Evolutionary conservation across 768 basidiomycete species (phyloP).

Genomic region (Podaxis mareebaensis): DNA sequence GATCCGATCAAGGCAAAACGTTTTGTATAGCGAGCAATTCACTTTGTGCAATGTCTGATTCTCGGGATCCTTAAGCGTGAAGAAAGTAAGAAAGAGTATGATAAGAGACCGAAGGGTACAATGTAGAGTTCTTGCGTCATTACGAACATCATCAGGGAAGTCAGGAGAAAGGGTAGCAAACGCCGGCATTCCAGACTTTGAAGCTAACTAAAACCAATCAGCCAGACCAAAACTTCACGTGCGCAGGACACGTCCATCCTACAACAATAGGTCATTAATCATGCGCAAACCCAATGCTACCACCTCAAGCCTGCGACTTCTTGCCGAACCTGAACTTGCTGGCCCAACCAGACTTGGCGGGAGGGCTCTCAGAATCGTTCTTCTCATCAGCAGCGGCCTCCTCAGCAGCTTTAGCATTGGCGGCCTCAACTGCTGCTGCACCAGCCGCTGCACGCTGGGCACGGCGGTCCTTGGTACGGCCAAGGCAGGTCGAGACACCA

Average conservation of each 20-base stretch:
- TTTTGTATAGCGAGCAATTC: too few species aligned
- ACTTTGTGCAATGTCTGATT: too few species aligned
- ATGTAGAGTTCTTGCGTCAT: not conserved
- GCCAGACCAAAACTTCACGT: not conserved
- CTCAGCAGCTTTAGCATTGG: not conserved
- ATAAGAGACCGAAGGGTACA: too few species aligned
- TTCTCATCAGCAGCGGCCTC: not conserved
- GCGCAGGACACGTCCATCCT: not conserved
- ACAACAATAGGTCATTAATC: not conserved
- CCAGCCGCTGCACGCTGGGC: not conserved
- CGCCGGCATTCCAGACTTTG: not conserved
- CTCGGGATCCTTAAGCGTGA: too few species aligned
- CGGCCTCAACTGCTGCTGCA: not conserved
- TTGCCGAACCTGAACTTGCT: constrained; percentile 12
- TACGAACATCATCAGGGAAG: not conserved
- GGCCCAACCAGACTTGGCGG: not conserved
- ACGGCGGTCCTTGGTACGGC: constrained; percentile 11
- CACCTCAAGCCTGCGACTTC: not conserved
- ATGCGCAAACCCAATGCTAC: too few species aligned
- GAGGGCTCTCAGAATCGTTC: not conserved
- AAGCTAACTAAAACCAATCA: not conserved
- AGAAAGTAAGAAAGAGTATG: too few species aligned
- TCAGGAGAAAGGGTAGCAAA: not conserved
- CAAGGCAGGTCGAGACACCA: constrained; percentile 17
- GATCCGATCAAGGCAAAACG: too few species aligned